Base-by-base conservation (phyloP, 495 filamentous ascomycete species). In the Lineolata rhizophorae region DNA sequence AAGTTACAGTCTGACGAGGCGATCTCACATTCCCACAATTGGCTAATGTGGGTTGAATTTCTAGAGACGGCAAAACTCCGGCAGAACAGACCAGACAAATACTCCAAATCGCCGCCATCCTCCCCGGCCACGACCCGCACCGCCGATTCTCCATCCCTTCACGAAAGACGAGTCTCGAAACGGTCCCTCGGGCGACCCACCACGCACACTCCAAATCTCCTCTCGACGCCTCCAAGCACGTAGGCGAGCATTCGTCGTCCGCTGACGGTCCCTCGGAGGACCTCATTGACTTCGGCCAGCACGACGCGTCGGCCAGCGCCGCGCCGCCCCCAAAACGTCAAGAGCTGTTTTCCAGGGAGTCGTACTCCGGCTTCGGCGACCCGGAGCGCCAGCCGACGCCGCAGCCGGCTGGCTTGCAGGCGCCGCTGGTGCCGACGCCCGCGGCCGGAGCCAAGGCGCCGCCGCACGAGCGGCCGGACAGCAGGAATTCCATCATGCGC, bases 21-120 rank as follows among this genome's bases (percentile, higher is more conserved):
- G n/a, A n/a, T n/a, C n/a, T n/a, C n/a, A n/a, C n/a, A n/a, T 36
- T 33, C 11, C 25, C 12, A 11, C 12, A 33, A 29, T 14, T n/a
- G 6, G 22, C 22, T 25, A 25, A 25, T 25, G 22, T 15, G n/a
- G n/a, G n/a, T n/a, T n/a, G n/a, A n/a, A n/a, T 34, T 20, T 12
- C 18, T 42, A 87, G 83, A 38, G 68, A 78, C 34, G 60, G 62
- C 21, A 52, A 63, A 24, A 69, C 80, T 11, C 70, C 78, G 0
- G 59, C 82, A 35, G 62, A 72, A 37, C 78, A 85, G 45, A 61
- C 64, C 18, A 63, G 84, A 42, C 87, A 95, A 50, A 92, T 95
- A 28, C 57, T 84, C 36, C 60, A 76, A 20, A 77, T 95, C 28
- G 75, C 76, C 6, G 83, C 87, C 3, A 83, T 99, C 45, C 49